phyloP scores from a whole-genome alignment of 2,329 filamentous ascomycete species.

The Eurotiales sp. region DNA sequence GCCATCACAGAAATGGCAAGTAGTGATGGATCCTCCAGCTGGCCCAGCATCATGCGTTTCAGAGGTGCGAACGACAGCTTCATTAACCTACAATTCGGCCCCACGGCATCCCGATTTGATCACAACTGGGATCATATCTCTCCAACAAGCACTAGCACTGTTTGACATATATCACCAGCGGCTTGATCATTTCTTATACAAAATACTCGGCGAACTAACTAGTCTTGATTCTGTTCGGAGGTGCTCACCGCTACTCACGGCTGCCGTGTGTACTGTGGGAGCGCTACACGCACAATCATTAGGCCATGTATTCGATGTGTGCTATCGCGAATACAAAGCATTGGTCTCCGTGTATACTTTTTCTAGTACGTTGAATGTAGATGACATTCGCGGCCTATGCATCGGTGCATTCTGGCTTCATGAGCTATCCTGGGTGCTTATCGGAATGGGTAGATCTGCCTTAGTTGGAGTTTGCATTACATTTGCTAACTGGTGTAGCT shows the following conservation, averaged over 20 bases:
- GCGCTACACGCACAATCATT: slow-evolving; percentile 39
- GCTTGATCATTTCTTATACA: slow-evolving; percentile 47
- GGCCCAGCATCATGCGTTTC: slow-evolving; percentile 29
- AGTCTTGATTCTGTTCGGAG: slow-evolving; percentile 37
- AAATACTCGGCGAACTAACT: slow-evolving; percentile 37
- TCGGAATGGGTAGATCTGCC: slow-evolving; percentile 11
- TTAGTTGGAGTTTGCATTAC: background rate
- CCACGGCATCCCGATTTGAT: slow-evolving; percentile 38
- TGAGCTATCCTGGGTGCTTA: slow-evolving; percentile 34
- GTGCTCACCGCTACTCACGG: slow-evolving; percentile 42
- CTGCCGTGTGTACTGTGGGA: slow-evolving; percentile 44
- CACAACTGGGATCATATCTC: slow-evolving; percentile 39
- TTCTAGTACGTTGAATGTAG: slow-evolving; percentile 40
- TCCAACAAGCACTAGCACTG: slow-evolving; percentile 41
- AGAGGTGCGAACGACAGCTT: slow-evolving; percentile 13
- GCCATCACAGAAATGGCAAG: slow-evolving; percentile 29
- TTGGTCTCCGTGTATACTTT: slow-evolving; percentile 45
- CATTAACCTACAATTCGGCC: slow-evolving; percentile 6
- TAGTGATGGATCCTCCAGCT: slow-evolving; percentile 36
- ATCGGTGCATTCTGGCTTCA: slow-evolving; percentile 50
- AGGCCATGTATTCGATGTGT: slow-evolving; percentile 27
- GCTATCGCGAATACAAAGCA: slow-evolving; percentile 42
- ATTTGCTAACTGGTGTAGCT: slow-evolving; percentile 12
- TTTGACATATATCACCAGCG: slow-evolving; percentile 41
- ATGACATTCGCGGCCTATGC: slow-evolving; percentile 46